phyloP scores from a whole-genome alignment of 75 land plant genomes.

The Gnetum montanum region DNA sequence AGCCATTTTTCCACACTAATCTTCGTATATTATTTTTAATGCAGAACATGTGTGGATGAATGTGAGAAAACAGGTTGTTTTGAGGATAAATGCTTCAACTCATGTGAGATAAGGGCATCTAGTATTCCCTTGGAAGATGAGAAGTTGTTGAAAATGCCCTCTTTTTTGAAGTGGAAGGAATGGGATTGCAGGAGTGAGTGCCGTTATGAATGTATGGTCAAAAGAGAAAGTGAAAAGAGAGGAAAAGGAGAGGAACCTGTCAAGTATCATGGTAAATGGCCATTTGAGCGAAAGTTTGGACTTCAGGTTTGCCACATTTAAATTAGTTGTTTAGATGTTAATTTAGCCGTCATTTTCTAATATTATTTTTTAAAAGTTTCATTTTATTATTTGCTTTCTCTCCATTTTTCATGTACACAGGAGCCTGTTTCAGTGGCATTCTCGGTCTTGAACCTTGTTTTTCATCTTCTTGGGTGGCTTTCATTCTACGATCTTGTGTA shows the following conservation, averaged over 20 bases:
- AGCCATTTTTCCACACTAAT: too few species aligned
- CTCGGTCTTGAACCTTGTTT: constrained; percentile 65
- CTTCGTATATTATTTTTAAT: too few species aligned
- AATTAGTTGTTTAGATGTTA: too few species aligned
- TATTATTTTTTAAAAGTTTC: constrained; percentile 4
- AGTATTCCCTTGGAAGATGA: constrained; percentile 27
- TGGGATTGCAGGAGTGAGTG: constrained; percentile 94
- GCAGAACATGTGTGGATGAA: constrained; percentile 61
- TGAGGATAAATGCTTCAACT: constrained; percentile 47
- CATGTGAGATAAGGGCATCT: constrained; percentile 54
- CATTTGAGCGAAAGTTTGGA: constrained; percentile 67
- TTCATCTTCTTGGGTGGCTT: constrained; percentile 80
- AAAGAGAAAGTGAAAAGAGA: constrained; percentile 54
- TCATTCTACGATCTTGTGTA: constrained; percentile 73
- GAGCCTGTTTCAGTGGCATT: constrained; percentile 90
- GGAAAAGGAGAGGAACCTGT: constrained; percentile 51
- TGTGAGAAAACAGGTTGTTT: constrained; percentile 81
- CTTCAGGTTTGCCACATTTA: constrained; percentile 54
- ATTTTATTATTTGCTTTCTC: neutral
- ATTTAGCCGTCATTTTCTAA: neutral
- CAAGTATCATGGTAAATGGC: constrained; percentile 98
- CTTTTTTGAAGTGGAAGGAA: constrained; percentile 64
- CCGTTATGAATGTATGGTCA: constrained; percentile 75
- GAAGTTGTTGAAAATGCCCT: constrained; percentile 59
- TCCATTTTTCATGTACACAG: constrained; percentile 22